phyloP scores from a whole-genome alignment of 345 rosid species.

The Trapa incisa region DNA sequence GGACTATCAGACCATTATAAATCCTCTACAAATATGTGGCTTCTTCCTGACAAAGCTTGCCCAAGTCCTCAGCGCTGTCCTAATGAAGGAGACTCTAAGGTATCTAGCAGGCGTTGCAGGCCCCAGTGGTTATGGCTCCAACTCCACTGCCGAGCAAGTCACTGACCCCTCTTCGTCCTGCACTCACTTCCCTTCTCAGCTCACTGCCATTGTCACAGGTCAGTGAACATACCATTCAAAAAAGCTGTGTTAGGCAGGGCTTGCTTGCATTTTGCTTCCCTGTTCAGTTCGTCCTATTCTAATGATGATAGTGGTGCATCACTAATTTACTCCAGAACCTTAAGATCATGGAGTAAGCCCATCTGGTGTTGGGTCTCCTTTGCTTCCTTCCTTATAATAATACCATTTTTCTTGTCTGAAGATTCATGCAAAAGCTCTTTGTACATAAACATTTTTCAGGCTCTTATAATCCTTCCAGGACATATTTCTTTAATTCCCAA shows the following conservation, averaged over 20 bases:
- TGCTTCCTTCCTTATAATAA: too few species aligned
- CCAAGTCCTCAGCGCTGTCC: slow-evolving; percentile 12
- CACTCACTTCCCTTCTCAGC: slow-evolving; percentile 13
- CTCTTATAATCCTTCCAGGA: too few species aligned
- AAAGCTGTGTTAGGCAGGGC: background rate
- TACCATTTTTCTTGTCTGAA: too few species aligned
- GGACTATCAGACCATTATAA: slow-evolving; percentile 12
- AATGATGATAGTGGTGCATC: background rate
- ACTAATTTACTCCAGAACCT: too few species aligned
- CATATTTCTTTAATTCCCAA: background rate
- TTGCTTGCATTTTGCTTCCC: background rate
- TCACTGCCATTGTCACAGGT: slow-evolving; percentile 71
- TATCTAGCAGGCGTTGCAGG: slow-evolving; percentile 89
- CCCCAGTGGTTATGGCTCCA: slow-evolving; percentile 94
- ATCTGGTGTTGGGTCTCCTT: background rate
- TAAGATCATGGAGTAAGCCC: too few species aligned
- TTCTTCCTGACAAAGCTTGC: slow-evolving; percentile 12
- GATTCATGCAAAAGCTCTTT: too few species aligned
- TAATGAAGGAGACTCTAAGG: slow-evolving; percentile 65
- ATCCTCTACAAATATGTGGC: slow-evolving; percentile 17
- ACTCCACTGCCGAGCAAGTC: slow-evolving; percentile 79
- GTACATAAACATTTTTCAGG: too few species aligned
- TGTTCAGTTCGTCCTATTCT: background rate
- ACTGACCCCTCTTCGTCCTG: slow-evolving; percentile 19
- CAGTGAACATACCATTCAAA: background rate